phyloP scores from a whole-genome alignment of 2,329 filamentous ascomycete species.

The Fusarium mundagurra region DNA sequence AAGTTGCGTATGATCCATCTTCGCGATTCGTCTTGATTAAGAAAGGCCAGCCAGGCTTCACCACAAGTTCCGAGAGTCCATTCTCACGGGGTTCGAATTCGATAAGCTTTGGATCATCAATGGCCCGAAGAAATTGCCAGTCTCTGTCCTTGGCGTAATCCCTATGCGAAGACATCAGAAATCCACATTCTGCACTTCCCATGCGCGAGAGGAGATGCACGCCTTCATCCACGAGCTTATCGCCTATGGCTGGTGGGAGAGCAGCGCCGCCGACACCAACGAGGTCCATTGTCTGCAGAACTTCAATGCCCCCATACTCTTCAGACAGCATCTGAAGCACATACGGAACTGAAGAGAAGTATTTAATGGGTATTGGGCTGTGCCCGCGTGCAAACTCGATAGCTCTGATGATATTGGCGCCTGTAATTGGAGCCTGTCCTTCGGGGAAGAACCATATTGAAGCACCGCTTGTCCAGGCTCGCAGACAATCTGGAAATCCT shows the following conservation, averaged over 20 bases:
- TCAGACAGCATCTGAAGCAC: slow-evolving; percentile 63
- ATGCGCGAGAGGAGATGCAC: slow-evolving; percentile 70
- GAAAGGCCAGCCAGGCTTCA: slow-evolving; percentile 66
- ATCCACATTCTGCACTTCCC: slow-evolving; percentile 74
- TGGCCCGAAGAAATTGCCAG: slow-evolving; percentile 68
- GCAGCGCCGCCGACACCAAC: slow-evolving; percentile 73
- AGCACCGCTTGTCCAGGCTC: slow-evolving; percentile 68
- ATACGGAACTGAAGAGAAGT: slow-evolving; percentile 71
- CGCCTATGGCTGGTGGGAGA: slow-evolving; percentile 61
- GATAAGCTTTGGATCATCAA: slow-evolving; percentile 46
- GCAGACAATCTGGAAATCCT: slow-evolving; percentile 69
- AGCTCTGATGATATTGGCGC: slow-evolving; percentile 60
- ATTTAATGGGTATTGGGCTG: slow-evolving; percentile 52
- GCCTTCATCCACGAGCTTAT: slow-evolving; percentile 58
- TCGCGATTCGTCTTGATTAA: slow-evolving; percentile 65
- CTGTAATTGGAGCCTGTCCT: slow-evolving; percentile 64
- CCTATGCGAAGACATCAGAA: slow-evolving; percentile 70
- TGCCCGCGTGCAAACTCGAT: slow-evolving; percentile 51
- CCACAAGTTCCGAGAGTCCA: slow-evolving; percentile 62
- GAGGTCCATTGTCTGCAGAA: slow-evolving; percentile 63
- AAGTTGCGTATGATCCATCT: slow-evolving; percentile 70
- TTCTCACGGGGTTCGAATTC: slow-evolving; percentile 57
- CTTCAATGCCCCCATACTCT: slow-evolving; percentile 51
- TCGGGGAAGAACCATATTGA: slow-evolving; percentile 72
- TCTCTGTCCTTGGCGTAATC: slow-evolving; percentile 63